Evolutionary conservation across 2,329 filamentous ascomycete genomes (phyloP).

Genomic region (Samsoniella hepiali): DNA sequence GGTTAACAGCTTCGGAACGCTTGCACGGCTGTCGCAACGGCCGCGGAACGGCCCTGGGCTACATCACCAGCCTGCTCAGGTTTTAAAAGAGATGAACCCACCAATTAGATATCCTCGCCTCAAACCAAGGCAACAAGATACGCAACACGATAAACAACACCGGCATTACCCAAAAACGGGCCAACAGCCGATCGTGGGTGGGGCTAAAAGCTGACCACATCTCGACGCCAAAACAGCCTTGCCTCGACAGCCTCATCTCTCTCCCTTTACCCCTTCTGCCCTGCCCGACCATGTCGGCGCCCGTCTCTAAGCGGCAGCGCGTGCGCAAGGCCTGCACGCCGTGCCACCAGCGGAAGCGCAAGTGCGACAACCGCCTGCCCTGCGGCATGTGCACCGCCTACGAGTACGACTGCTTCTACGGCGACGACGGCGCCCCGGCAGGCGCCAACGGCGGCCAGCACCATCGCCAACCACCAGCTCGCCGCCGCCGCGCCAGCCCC

Average conservation of each 20-base stretch:
- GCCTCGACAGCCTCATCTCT: background rate
- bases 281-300: conserved; percentile 18
- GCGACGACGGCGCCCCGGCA: conserved; percentile 3
- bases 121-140: no score
- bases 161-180: background rate
- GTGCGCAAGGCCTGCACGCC: conserved; percentile 25
- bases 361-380: conserved; percentile 25
- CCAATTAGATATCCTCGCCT: no score
- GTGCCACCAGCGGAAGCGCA: conserved; percentile 26
- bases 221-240: background rate
- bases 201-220: background rate
- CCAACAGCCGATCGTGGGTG: background rate
- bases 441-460: background rate
- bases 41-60: no score
- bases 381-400: conserved; percentile 26
- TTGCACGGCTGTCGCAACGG: no score
- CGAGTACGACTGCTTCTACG: conserved; percentile 25
- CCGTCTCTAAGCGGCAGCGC: conserved; percentile 22
- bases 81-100: no score
- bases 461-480: background rate
- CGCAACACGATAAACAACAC: no score
- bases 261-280: background rate
- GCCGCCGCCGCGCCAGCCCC: background rate
- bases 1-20: no score
- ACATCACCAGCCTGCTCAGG: no score